Evolutionary conservation across 2,329 filamentous ascomycete species (phyloP).

Genomic region (Geoglossum cookeanum): DNA sequence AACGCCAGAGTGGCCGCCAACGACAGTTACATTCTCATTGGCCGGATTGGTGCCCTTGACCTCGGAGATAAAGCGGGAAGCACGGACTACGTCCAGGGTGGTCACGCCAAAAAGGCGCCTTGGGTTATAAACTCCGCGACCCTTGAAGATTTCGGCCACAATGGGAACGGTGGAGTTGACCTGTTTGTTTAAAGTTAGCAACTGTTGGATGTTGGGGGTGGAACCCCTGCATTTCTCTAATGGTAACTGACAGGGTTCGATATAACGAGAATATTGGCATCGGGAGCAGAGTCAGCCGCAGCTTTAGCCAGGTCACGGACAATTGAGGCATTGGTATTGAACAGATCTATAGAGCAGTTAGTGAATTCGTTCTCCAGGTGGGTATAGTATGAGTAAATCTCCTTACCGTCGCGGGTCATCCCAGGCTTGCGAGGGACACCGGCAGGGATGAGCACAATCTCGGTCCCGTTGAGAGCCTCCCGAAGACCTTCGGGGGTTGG

Average conservation of each 20-base stretch:
- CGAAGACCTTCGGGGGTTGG: constrained; percentile 57
- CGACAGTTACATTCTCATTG: constrained; percentile 85
- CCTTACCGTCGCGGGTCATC: constrained; percentile 84
- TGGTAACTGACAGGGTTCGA: constrained; percentile 58
- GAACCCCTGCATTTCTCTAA: too few relatives aligned
- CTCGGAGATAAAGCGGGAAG: constrained; percentile 92
- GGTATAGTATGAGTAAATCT: background rate
- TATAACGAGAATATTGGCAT: constrained; percentile 94
- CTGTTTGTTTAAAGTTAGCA: constrained; percentile 16
- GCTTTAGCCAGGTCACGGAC: constrained; percentile 97
- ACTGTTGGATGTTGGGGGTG: too few relatives aligned
- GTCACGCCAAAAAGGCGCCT: constrained; percentile 98
- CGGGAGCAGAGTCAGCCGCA: constrained; percentile 66
- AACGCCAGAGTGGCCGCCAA: constrained; percentile 92
- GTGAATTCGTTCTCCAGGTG: background rate
- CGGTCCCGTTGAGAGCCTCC: constrained; percentile 63
- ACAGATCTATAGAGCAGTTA: constrained; percentile 47
- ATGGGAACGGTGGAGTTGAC: constrained; percentile 99
- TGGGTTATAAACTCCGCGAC: constrained; percentile 90
- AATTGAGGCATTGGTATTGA: constrained; percentile 99
- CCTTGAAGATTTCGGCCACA: constrained; percentile 92
- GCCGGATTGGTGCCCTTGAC: constrained; percentile 78
- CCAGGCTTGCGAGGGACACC: constrained; percentile 98
- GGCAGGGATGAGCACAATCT: constrained; percentile 93
- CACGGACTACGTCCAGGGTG: constrained; percentile 95